Conservation (phyloP, 345 rosid species). For the Populus nigra region DNA sequence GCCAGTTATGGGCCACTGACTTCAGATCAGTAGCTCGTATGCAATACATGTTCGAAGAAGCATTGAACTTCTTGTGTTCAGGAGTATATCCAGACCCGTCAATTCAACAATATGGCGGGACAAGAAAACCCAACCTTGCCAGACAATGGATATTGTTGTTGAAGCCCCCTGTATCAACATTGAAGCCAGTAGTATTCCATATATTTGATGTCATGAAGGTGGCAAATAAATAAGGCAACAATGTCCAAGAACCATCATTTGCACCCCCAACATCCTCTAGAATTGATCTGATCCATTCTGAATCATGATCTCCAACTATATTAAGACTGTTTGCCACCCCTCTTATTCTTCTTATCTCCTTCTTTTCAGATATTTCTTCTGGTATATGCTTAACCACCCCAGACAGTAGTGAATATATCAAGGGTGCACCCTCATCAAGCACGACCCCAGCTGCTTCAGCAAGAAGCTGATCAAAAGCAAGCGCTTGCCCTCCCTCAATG, state of each 20-base stretch:
- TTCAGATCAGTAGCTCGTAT: too few species aligned
- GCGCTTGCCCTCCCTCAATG: slow-evolving; percentile 93
- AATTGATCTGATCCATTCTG: slow-evolving; percentile 90
- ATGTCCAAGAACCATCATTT: slow-evolving; percentile 88
- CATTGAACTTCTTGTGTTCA: background rate
- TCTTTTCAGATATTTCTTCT: slow-evolving; percentile 81
- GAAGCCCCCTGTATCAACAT: slow-evolving; percentile 90
- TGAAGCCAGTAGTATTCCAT: slow-evolving; percentile 90
- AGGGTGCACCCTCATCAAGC: slow-evolving; percentile 82
- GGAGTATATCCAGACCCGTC: background rate
- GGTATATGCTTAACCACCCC: slow-evolving; percentile 81
- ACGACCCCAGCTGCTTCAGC: slow-evolving; percentile 92
- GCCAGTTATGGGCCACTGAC: too few species aligned
- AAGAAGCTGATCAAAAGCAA: slow-evolving; percentile 86
- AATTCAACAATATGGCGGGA: background rate
- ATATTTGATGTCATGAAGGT: slow-evolving; percentile 82
- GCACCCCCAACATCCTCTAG: slow-evolving; percentile 93
- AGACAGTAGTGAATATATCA: slow-evolving; percentile 72
- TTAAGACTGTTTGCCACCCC: slow-evolving; percentile 68
- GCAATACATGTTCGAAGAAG: too few species aligned
- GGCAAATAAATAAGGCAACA: slow-evolving; percentile 87
- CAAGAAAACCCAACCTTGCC: slow-evolving; percentile 60
- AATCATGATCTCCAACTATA: slow-evolving; percentile 72
- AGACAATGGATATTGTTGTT: slow-evolving; percentile 92
- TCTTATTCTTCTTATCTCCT: slow-evolving; percentile 76